A percentile compares a stretch with the other conserved stretches of the same genome.
phyloP scores from a whole-genome alignment of 371 early-diverging fungal species.

The Mucor ambiguus region DNA sequence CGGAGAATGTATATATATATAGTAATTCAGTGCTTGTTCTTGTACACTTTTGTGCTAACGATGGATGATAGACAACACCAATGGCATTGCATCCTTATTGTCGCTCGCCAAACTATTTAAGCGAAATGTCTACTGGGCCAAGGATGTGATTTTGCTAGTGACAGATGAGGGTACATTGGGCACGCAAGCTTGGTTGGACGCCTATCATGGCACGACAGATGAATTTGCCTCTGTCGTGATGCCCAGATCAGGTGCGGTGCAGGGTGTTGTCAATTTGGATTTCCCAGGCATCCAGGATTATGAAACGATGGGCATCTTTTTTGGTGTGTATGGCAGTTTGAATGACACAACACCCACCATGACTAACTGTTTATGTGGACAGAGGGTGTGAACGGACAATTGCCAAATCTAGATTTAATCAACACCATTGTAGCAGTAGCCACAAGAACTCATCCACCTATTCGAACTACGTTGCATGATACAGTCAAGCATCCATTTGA shows the following conservation, averaged over 20 bases:
- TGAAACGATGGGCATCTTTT: constrained; percentile 74
- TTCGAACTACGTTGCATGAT: constrained; percentile 55
- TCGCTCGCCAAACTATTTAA: constrained; percentile 77
- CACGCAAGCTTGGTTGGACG: constrained; percentile 87
- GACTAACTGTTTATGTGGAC: constrained; percentile 1
- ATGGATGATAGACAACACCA: constrained; percentile 59
- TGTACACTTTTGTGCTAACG: not conserved
- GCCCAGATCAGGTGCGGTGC: constrained; percentile 83
- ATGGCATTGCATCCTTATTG: constrained; percentile 76
- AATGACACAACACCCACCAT: not conserved
- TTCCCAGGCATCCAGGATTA: constrained; percentile 76
- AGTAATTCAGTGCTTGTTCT: not conserved
- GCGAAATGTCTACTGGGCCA: constrained; percentile 86
- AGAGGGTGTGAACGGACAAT: constrained; percentile 93
- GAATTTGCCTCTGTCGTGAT: constrained; percentile 40
- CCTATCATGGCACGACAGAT: constrained; percentile 77
- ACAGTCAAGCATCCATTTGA: constrained; percentile 18
- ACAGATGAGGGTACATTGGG: constrained; percentile 78
- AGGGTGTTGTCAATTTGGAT: constrained; percentile 88
- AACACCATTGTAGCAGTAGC: constrained; percentile 70
- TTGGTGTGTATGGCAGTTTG: constrained; percentile 42
- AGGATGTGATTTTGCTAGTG: constrained; percentile 88
- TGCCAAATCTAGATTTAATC: constrained; percentile 92
- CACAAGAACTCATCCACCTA: constrained; percentile 41
- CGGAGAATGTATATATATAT: constrained; percentile 39